Evolutionary conservation across 1,284 basidiomycete genomes (phyloP), one percentile per base, ranked within the genome.

Genomic region (Malassezia nana): DNA sequence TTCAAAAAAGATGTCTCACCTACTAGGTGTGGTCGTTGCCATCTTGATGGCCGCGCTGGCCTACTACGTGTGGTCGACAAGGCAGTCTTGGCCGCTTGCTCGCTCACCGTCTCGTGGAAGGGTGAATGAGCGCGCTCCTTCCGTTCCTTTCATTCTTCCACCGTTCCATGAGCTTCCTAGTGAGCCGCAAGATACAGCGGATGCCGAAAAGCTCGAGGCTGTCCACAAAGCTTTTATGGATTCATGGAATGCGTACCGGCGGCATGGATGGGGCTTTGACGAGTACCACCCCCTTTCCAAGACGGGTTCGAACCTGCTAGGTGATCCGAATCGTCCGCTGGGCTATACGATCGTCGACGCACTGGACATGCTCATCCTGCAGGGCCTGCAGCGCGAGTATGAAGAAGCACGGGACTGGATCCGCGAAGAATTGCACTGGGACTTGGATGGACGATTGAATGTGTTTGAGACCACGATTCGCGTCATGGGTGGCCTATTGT

Each of bases 391-490:
- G 9, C 81, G 84, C 0, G 90, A 92, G 73, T 90, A 89, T 67
- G 60, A 78, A 43, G 79, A 85, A 10, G 87, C 90, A 0, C 78
- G 84, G 13, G 71, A 82, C 35, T 95, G 91, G 90, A 80, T 94
- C 16, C 79, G 78, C 24, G 78, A 79, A 24, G 78, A 81, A 30
- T 75, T 95, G 40, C 76, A 79, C 8, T 90, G 94, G 68, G 84
- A 92, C 31, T 79, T 83, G 10, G 83, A 89, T 65, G 89, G 80
- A 10, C 76, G 81, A 16, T 87, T 88, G 75, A 95, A 85, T 74
- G 89, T 87, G 0, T 96, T 96, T 65, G 91, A 96, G 81, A 86
- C 84, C 0, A 87, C 86, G 0, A 89, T 89, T 43, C 82, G 87
- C 18, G 79, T 87, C 2, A 77, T 89, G 1, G 87, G 87, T 10